Percentiles rank a stretch among this genome's conserved stretches.
These are phyloP conservation scores for Globisporangium perplexum DNA, from an alignment of 352 stramenopile genomes.

Conservation along the genomic window DNA sequence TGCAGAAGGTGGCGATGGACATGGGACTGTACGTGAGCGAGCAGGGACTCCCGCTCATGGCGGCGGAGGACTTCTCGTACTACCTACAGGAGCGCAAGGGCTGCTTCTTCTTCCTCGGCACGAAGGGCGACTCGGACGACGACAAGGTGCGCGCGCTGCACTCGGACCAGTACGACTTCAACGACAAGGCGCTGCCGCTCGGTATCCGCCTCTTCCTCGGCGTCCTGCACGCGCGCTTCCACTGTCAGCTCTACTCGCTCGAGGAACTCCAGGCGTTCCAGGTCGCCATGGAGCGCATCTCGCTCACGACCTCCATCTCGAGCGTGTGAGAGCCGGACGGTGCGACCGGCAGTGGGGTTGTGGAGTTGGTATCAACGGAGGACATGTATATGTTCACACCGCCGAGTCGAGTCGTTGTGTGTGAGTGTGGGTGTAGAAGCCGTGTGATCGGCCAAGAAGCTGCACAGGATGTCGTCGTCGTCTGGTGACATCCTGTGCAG, in stretches of 20 bases:
- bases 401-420: too few relatives aligned
- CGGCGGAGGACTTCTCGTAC: slow-evolving; percentile 94
- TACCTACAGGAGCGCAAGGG: slow-evolving; percentile 77
- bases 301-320: slow-evolving; percentile 26
- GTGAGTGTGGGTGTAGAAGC: too few relatives aligned
- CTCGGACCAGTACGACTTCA: slow-evolving; percentile 81
- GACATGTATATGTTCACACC: too few relatives aligned
- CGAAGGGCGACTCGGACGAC: slow-evolving; percentile 54
- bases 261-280: slow-evolving; percentile 78
- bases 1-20: slow-evolving; percentile 71
- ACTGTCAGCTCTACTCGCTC: slow-evolving; percentile 54
- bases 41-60: slow-evolving; percentile 87
- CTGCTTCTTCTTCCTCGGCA: slow-evolving; percentile 84
- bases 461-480: too few relatives aligned
- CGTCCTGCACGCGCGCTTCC: slow-evolving; percentile 62
- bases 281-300: slow-evolving; percentile 69
- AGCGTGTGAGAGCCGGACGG: slow-evolving; percentile 23
- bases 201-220: slow-evolving; percentile 78
- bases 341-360: too few relatives aligned
- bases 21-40: slow-evolving; percentile 73
- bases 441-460: too few relatives aligned
- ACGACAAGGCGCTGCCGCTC: slow-evolving; percentile 78
- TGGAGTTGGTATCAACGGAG: too few relatives aligned
- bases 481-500: too few relatives aligned
- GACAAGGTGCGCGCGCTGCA: slow-evolving; percentile 60